These are phyloP conservation scores for Penicillium crystallinum DNA, from an alignment of 495 filamentous ascomycete species.

Conservation along the genomic window DNA sequence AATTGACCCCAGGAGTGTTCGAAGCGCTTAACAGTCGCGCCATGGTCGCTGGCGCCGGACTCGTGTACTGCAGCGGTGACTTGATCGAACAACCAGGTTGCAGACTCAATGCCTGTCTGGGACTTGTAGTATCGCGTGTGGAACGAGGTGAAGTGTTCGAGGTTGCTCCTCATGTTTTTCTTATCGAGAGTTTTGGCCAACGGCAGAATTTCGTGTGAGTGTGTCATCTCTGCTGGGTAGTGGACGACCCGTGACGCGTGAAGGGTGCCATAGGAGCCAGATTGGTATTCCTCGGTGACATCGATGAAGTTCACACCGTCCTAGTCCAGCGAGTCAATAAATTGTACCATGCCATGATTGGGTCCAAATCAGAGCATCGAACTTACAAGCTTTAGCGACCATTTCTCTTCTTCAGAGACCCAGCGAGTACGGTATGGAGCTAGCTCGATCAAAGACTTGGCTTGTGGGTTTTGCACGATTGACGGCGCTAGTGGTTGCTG, in stretches of 20 bases:
- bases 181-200: slow-evolving; percentile 66
- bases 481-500: slow-evolving; percentile 32
- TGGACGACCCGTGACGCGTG: slow-evolving; percentile 29
- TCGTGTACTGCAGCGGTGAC: slow-evolving; percentile 66
- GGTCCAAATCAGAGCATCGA: too few relatives aligned
- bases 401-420: slow-evolving; percentile 94
- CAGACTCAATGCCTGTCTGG: slow-evolving; percentile 75
- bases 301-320: slow-evolving; percentile 89
- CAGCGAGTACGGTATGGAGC: slow-evolving; percentile 75
- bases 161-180: slow-evolving; percentile 68
- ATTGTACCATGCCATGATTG: not conserved
- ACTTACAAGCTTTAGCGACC: slow-evolving; percentile 77
- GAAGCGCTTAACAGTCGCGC: slow-evolving; percentile 68
- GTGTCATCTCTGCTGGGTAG: slow-evolving; percentile 64
- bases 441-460: slow-evolving; percentile 79
- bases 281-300: slow-evolving; percentile 62
- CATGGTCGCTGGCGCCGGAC: slow-evolving; percentile 62
- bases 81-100: slow-evolving; percentile 76
- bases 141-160: slow-evolving; percentile 74
- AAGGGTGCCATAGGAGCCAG: slow-evolving; percentile 30
- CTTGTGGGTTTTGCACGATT: slow-evolving; percentile 30
- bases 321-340: slow-evolving; percentile 40
- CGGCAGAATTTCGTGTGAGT: slow-evolving; percentile 61
- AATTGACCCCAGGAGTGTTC: slow-evolving; percentile 83
- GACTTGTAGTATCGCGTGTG: slow-evolving; percentile 92